These are phyloP conservation scores for Blastocystis sp. DNA, from an alignment of 352 stramenopile genomes.

Conservation along the genomic window DNA sequence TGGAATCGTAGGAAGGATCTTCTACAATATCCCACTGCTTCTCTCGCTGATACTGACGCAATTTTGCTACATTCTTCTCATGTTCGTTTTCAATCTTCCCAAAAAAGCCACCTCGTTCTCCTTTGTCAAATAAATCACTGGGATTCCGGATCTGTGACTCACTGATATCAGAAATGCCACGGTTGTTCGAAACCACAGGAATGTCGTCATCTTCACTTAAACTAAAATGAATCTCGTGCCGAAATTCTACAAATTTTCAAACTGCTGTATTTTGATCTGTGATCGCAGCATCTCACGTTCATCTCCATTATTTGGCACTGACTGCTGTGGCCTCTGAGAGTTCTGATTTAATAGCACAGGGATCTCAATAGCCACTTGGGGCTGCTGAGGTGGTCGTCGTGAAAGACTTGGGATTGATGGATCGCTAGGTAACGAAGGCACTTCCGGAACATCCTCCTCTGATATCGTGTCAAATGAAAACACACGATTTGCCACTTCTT, in stretches of 20 bases:
- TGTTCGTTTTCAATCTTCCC: background rate
- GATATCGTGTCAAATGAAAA: background rate
- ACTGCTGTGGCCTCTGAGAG: too few species aligned
- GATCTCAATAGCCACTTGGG: background rate
- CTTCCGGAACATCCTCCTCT: background rate
- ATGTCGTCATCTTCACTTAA: background rate
- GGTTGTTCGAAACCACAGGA: background rate
- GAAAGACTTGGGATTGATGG: background rate
- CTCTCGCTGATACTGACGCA: background rate
- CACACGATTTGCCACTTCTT: background rate
- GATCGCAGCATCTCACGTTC: background rate
- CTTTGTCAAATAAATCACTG: background rate
- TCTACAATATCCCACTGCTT: background rate
- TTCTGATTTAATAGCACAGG: background rate
- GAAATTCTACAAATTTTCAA: background rate
- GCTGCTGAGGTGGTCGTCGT: background rate
- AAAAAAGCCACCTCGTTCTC: conserved; percentile 3
- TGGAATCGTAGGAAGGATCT: background rate
- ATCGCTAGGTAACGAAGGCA: background rate
- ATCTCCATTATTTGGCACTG: background rate
- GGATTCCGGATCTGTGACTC: background rate
- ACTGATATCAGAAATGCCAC: background rate
- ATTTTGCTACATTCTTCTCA: background rate
- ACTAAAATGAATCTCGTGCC: background rate
- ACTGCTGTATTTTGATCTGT: background rate